Conservation (phyloP, 176 grass and related monocot species). For the Carex littledalei region DNA sequence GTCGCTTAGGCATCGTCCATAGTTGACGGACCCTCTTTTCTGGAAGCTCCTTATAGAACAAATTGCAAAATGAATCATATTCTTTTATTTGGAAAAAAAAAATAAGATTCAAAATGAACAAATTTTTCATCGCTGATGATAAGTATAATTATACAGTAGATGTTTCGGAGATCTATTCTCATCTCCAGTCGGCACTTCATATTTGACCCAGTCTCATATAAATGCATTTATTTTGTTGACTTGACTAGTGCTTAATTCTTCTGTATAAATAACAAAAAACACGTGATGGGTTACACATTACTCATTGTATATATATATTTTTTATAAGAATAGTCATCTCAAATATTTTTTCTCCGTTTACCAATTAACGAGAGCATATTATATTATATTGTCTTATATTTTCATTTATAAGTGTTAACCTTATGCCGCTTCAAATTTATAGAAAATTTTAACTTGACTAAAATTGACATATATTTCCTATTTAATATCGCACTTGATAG, state of each 20-base stretch:
- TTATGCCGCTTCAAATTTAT: neutral
- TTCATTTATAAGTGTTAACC: neutral
- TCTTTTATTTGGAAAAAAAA: neutral
- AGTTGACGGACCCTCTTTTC: neutral
- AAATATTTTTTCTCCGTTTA: neutral
- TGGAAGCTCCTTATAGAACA: neutral
- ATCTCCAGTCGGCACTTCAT: neutral
- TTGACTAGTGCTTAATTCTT: neutral
- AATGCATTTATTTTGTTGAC: conserved; percentile 1
- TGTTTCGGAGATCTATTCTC: neutral
- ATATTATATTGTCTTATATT: neutral
- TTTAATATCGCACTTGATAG: neutral
- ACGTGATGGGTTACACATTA: neutral
- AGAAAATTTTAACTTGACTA: neutral
- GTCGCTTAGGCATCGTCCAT: neutral
- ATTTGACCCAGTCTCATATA: neutral
- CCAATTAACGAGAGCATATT: neutral
- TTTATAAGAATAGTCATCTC: neutral
- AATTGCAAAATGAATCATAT: neutral
- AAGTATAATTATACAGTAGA: neutral
- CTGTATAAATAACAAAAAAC: neutral
- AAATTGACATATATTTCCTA: neutral
- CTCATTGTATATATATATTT: neutral
- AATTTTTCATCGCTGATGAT: neutral
- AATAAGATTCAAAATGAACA: neutral